Conservation (phyloP, 2,329 filamentous ascomycete genomes). For the Stemphylium beticola region DNA sequence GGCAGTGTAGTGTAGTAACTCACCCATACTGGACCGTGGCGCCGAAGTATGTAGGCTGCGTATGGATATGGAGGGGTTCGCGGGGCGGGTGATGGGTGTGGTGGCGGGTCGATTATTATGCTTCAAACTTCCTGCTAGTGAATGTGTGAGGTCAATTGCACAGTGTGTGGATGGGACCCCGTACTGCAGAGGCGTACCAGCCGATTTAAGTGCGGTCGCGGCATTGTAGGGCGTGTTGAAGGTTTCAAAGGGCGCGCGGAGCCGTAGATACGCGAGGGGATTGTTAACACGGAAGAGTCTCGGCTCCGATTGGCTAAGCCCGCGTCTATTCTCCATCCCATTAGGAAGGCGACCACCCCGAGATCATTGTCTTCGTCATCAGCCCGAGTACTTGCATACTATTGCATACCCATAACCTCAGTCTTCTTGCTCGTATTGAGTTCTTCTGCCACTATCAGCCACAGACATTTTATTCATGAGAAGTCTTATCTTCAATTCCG, state of each 20-base stretch:
- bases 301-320: not conserved
- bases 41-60: slow-evolving; percentile 25
- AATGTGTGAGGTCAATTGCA: slow-evolving; percentile 36
- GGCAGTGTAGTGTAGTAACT: slow-evolving; percentile 39
- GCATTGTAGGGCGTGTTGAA: slow-evolving; percentile 27
- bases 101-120: slow-evolving; percentile 10
- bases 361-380: not conserved
- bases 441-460: not conserved
- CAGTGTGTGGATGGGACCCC: slow-evolving; percentile 32
- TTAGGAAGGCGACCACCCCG: not conserved
- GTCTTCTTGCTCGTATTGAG: not conserved
- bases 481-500: not conserved
- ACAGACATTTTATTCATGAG: not conserved
- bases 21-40: slow-evolving; percentile 35
- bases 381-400: not conserved
- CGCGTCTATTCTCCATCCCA: not conserved
- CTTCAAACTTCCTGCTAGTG: slow-evolving; percentile 24
- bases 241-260: slow-evolving; percentile 12
- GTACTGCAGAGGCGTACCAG: slow-evolving; percentile 36
- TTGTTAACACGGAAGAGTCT: not conserved
- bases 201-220: slow-evolving; percentile 26
- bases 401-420: not conserved
- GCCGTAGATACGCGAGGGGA: slow-evolving; percentile 1
- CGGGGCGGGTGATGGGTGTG: slow-evolving; percentile 14
- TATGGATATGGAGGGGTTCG: slow-evolving; percentile 1